These are phyloP conservation scores for Trypanosoma grayi DNA, from an alignment of 208 protist species.

Conservation along the genomic window DNA sequence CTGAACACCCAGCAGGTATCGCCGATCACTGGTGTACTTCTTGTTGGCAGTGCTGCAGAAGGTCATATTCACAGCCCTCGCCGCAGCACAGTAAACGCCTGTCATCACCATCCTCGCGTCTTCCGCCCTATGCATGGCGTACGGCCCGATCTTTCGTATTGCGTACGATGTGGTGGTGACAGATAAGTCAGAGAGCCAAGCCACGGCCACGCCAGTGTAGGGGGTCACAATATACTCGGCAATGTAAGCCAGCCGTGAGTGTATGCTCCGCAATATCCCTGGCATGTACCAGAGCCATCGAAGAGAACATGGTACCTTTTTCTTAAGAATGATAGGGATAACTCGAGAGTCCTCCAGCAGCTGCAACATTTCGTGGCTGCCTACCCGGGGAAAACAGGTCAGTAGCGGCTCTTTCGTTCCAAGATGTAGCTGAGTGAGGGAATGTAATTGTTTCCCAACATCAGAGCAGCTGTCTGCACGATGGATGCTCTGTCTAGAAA, in stretches of 20 bases:
- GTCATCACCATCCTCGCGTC: background rate
- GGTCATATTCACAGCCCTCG: background rate
- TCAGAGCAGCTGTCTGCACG: constrained; percentile 13
- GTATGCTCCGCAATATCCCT: constrained; percentile 6
- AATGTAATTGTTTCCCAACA: constrained; percentile 7
- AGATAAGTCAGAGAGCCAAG: constrained; percentile 2
- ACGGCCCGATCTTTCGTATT: background rate
- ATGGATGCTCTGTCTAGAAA: constrained; percentile 5
- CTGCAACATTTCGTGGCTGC: constrained; percentile 3
- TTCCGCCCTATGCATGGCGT: background rate
- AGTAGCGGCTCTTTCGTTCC: background rate
- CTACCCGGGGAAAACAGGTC: constrained; percentile 2
- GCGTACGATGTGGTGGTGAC: background rate
- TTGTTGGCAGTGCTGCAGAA: background rate
- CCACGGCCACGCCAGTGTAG: background rate
- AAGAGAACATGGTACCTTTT: constrained; percentile 15
- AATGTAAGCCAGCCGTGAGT: background rate
- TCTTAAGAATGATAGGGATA: constrained; percentile 8
- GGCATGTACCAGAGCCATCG: constrained; percentile 22
- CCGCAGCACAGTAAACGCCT: constrained; percentile 4
- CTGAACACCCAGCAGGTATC: constrained; percentile 36
- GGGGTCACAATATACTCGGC: constrained; percentile 11
- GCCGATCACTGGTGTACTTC: constrained; percentile 4
- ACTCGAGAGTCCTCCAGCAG: constrained; percentile 4
- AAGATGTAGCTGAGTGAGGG: background rate